Evolutionary conservation across 768 basidiomycete species (phyloP), one percentile per base, ranked within the genome.

Genomic region (Lentinula sp.): DNA sequence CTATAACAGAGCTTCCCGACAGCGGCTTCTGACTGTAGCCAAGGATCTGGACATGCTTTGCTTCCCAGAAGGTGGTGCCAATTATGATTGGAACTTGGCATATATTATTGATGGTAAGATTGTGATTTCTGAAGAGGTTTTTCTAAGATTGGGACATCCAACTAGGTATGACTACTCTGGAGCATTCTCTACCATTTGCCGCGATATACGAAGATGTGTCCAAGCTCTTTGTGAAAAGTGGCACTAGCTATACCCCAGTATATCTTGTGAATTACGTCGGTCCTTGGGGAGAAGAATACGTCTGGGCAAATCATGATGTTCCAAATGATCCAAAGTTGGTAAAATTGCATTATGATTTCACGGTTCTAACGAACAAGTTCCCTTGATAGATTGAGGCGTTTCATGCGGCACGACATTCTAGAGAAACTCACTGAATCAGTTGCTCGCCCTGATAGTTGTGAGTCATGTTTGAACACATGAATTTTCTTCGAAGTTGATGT

Each of bases 181-280:
- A 90, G 68, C 88, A 90, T 65, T 76, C 86, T 13, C 69, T 90
- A 37, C 89, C 89, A 4, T 75, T 88, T 1, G 81, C 88, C 0
- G 70, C 71, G 13, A 74, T 91, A 3, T 89, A 84, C 65, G 87
- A 89, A 18, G 89, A 89, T 64, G 74, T 90, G 54, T 65, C 85
- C 23, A 85, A 75, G 0, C 73, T 91, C 9, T 90, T 77, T 66
- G 82, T 83, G 2, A 57, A 74, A 66, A 89, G 88, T 67, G 89
- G 89, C 2, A 88, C 89, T 13, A 87, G 84, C 9, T 76, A 80
- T 31, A 89, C 88, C 0, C 89, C 89, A 3, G 90, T 88, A 0
- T 88, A 90, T 62, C 71, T 89, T 28, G 89, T 90, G n/a, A 85
- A 89, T 67, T 91, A 90, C 67, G 89, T 88, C n/a, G 89, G 89